Conservation (phyloP, 2,329 filamentous ascomycete species). For the Colletotrichum filicis region DNA sequence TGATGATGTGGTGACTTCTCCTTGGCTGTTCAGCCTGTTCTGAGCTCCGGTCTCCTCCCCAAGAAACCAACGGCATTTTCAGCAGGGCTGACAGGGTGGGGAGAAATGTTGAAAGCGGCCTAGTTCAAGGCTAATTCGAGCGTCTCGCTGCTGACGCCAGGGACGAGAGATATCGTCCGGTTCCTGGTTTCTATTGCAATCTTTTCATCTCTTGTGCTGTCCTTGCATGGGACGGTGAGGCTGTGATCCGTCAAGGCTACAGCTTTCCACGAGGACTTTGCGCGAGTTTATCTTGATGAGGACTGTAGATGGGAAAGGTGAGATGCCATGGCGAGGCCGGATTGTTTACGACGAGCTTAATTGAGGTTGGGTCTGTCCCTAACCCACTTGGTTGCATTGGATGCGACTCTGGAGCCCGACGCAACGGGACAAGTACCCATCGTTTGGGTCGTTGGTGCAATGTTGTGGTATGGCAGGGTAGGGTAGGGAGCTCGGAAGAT, state of each 20-base stretch:
- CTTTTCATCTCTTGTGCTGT: slow-evolving; percentile 10
- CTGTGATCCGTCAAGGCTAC: slow-evolving; percentile 13
- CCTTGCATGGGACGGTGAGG: slow-evolving; percentile 18
- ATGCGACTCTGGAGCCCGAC: slow-evolving; percentile 19
- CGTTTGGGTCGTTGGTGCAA: slow-evolving; percentile 1
- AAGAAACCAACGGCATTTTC: slow-evolving; percentile 15
- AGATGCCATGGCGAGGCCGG: neutral
- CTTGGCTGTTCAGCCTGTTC: slow-evolving; percentile 17
- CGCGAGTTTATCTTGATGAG: neutral
- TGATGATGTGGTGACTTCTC: slow-evolving; percentile 29
- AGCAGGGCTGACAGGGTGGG: slow-evolving; percentile 27
- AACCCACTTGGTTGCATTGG: slow-evolving; percentile 18
- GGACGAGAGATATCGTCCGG: slow-evolving; percentile 21
- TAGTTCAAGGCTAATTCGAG: slow-evolving; percentile 31
- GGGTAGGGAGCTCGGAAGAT: neutral
- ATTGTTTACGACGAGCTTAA: slow-evolving; percentile 24
- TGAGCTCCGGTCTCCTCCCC: neutral
- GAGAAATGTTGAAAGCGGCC: neutral
- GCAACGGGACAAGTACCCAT: slow-evolving; percentile 26
- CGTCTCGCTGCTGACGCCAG: slow-evolving; percentile 22
- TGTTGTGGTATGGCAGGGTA: neutral
- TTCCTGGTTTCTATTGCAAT: neutral
- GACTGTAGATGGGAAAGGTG: slow-evolving; percentile 15
- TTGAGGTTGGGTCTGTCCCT: neutral
- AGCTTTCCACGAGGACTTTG: neutral